Evolutionary conservation across 257 asterid genomes (phyloP).

Genomic region (Gentiana straminea): DNA sequence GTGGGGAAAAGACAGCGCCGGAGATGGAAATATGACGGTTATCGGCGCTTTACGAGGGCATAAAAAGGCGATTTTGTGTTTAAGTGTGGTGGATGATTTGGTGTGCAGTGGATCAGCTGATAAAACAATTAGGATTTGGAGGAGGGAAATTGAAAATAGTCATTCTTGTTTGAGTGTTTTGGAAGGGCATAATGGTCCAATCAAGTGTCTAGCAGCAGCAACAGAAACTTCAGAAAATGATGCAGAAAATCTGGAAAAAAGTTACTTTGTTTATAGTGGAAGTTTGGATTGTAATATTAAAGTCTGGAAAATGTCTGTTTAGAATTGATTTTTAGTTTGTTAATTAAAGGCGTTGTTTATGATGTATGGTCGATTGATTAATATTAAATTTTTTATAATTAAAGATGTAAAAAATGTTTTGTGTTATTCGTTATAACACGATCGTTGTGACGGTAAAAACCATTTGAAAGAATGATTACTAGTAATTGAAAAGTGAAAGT

Average conservation of each 20-base stretch:
- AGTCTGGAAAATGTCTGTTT: conserved; percentile 42
- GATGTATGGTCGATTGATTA: too few relatives aligned
- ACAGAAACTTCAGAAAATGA: conserved; percentile 16
- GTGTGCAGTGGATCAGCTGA: conserved; percentile 74
- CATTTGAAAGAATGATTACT: too few relatives aligned
- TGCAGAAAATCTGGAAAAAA: conserved; percentile 19
- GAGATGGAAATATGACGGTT: conserved; percentile 21
- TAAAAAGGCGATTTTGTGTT: conserved; percentile 44
- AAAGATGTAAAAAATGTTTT: too few relatives aligned
- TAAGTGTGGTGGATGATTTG: conserved; percentile 33
- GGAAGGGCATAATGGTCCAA: conserved; percentile 55
- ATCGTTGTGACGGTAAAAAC: too few relatives aligned
- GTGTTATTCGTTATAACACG: too few relatives aligned
- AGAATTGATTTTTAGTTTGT: too few relatives aligned
- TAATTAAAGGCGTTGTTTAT: too few relatives aligned
- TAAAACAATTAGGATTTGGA: conserved; percentile 63
- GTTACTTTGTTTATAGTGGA: conserved; percentile 42
- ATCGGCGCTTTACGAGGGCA: conserved; percentile 56
- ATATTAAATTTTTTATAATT: too few relatives aligned
- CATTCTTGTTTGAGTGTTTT: conserved; percentile 44
- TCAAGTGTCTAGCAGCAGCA: conserved; percentile 45
- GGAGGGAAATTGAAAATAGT: conserved; percentile 25
- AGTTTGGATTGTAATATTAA: conserved; percentile 60
- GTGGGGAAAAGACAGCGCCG: conserved; percentile 26
- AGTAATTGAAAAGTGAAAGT: too few relatives aligned